A percentile compares a stretch with the other conserved stretches of the same genome.
Conservation (phyloP, 176 grass and related monocot genomes). For the Coix lacrymajobi region DNA sequence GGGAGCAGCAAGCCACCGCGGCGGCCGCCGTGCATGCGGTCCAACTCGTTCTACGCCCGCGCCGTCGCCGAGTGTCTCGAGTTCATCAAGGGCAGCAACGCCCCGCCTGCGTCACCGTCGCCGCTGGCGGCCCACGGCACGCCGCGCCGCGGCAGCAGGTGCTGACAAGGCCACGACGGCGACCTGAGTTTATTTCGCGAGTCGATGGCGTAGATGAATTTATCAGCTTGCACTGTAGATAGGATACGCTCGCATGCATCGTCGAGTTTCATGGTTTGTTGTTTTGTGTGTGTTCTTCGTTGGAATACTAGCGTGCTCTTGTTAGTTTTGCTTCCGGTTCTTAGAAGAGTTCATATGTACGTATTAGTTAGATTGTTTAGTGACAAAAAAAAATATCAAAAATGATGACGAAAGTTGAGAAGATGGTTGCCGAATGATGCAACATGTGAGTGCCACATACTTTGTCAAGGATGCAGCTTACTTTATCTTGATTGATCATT, state of each 20-base stretch:
- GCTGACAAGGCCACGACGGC: not conserved
- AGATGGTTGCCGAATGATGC: not conserved
- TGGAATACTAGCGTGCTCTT: not conserved
- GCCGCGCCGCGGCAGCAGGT: not conserved
- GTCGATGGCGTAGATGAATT: not conserved
- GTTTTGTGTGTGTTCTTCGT: not conserved
- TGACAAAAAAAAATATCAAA: not conserved
- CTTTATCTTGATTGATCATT: not conserved
- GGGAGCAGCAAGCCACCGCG: not conserved
- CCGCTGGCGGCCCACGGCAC: not conserved
- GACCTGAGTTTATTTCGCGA: not conserved
- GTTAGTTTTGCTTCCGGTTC: not conserved
- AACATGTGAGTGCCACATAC: not conserved
- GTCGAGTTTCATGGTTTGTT: not conserved
- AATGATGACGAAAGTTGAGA: not conserved
- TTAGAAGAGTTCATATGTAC: not conserved
- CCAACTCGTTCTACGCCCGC: conserved; percentile 49
- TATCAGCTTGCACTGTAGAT: not conserved
- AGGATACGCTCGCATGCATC: not conserved
- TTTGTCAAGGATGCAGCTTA: not conserved
- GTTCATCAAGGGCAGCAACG: conserved; percentile 58
- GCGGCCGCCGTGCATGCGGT: conserved; percentile 41
- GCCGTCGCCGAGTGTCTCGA: conserved; percentile 57
- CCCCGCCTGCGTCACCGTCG: not conserved
- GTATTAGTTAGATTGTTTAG: conserved; percentile 15